Base-by-base conservation (phyloP, 2,329 filamentous ascomycete species). In the Grosmannia clavigera region DNA sequence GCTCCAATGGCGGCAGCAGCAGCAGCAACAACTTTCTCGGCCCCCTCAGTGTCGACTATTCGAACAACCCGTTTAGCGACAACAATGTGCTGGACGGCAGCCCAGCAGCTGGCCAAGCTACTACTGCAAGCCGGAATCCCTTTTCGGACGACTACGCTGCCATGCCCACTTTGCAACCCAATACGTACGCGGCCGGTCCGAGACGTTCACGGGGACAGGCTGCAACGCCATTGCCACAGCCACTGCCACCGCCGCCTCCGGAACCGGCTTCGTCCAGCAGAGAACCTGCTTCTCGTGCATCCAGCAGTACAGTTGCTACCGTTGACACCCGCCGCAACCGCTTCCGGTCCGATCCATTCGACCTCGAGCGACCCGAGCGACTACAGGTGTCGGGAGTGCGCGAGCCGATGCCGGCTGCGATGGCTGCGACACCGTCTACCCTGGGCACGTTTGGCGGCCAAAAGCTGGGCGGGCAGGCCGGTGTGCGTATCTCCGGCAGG, bases 271-370 rank as follows among this genome's bases (percentile, higher is more conserved):
- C 48, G 2, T 67, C 65, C 63, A 64, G 70, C 63, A 59, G 63
- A 67, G 64, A 72, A 57, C 74, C 38, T 3, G 38, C 38, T 58
- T 76, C 77, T 65, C 73, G 76, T 50, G 74, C 77, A 52, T 79
- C 74, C 48, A 66, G 70, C n/a, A 70, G 70, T 40, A 76, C 38
- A 14, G 38, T 40, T 5, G 38, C 38, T 14, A 40, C 38, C 38
- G 38, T 40, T 40, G 38, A 74, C 53, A 75, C 72, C 6, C 62
- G 63, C 7, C 64, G 64, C 60, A 79, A 78, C 66, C 82, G 81
- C 66, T 82, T 83, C 68, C 80, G 82, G 53, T 84, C 82, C 1
- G 82, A 86, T 64, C 83, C 82, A 1, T 86, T 86, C 66, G 83
- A 86, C 64, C 74, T 86, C n/a, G 83, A 86, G 67, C 70, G 75